Evolutionary conservation across 495 filamentous ascomycete species (phyloP).

Genomic region (Astrothelium subdiscretum): DNA sequence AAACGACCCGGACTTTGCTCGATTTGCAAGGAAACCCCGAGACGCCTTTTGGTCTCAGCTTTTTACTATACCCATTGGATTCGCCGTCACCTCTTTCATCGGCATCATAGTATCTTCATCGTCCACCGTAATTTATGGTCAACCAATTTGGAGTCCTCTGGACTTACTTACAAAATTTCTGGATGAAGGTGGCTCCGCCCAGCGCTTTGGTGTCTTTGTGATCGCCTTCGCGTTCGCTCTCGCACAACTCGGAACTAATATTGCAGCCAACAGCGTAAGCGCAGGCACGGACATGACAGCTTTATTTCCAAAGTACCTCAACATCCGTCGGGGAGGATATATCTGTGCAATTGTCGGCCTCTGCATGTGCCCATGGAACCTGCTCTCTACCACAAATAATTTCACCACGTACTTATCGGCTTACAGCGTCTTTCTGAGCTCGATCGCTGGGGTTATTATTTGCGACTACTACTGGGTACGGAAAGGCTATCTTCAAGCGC

Average conservation of each 20-base stretch:
- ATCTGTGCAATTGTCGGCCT: conserved; percentile 75
- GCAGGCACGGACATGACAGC: conserved; percentile 84
- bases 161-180: conserved; percentile 65
- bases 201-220: conserved; percentile 83
- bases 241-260: conserved; percentile 86
- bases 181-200: conserved; percentile 54
- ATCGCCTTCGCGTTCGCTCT: conserved; percentile 73
- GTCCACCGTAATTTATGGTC: conserved; percentile 62
- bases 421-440: conserved; percentile 90
- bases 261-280: conserved; percentile 57
- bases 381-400: conserved; percentile 65
- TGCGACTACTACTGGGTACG: conserved; percentile 86
- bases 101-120: conserved; percentile 85
- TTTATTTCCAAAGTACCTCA: conserved; percentile 73
- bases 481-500: conserved; percentile 67
- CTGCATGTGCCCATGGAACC: conserved; percentile 82
- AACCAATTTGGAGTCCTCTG: conserved; percentile 81
- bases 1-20: conserved; percentile 74
- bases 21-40: conserved; percentile 68
- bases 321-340: conserved; percentile 83
- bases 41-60: conserved; percentile 87
- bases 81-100: conserved; percentile 83
- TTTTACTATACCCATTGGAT: conserved; percentile 74
- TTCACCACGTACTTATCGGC: conserved; percentile 93
- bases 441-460: conserved; percentile 83